Evolutionary conservation across 163 green algal species (phyloP), one percentile per base, ranked within the genome.

Genomic region (Volvox carteri): DNA sequence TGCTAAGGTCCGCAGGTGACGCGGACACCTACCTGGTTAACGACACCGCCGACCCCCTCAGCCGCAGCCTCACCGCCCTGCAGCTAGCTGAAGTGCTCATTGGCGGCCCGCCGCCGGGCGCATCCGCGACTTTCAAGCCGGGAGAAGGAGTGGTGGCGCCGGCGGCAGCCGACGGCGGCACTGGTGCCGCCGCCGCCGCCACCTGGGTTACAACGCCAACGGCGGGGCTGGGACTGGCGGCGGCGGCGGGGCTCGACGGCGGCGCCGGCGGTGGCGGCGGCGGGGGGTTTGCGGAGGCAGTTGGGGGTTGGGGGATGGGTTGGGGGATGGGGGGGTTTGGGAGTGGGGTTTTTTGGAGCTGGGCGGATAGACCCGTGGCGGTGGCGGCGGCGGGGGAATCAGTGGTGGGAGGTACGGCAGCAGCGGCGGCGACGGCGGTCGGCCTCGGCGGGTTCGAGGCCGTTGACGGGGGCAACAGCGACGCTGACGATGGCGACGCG

Each of bases 21-120:
- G 83, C 92, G 8, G 85, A 88, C 85, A 95, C 93, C n/a, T 96
- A 95, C 81, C 89, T 98, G 35, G 90, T 98, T 7, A 97, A 97
- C 78, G 94, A 97, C 79, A 94, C 90, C 0, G 92, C 90, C 8
- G 95, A 98, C 94, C 95, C 95, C 8, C 89, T 97, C 75, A 92
- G 93, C 54, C 93, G 95, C 60, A 92, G 73, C 62, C 92, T 98
- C 16, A 87, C 89, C 35, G 87, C 86, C 0, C 79, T 96, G 46
- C 93, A 96, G 42, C 89, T 96, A 14, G 77, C 77, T 0, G 95
- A 96, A 50, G 87, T 94, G 16, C 87, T 95, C 42, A 75, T 94
- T 5, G 90, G 92, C 0, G 85, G 79, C 16, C 79, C 79, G 16
- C 83, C 83, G 50, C 83, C 52, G 4, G 67, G 83, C 67, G 46